Evolutionary conservation across 2,329 filamentous ascomycete species (phyloP).

Genomic region (Ceratocystis huliohia): DNA sequence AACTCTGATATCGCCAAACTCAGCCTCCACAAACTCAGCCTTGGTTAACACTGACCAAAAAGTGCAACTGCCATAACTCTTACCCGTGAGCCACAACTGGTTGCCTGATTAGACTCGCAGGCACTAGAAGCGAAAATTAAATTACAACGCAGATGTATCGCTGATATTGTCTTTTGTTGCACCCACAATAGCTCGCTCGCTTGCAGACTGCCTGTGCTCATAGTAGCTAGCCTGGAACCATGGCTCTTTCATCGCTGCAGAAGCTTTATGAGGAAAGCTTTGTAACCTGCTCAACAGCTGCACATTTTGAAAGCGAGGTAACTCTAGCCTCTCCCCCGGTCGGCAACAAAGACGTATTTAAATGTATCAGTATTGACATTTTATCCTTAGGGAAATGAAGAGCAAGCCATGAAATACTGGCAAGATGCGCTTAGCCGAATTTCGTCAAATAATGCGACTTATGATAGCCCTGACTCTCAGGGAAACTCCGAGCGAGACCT

Average conservation of each 20-base stretch:
- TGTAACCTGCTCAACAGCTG: conserved; percentile 83
- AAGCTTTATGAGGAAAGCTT: conserved; percentile 98
- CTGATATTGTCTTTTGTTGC: background rate
- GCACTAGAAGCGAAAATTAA: background rate
- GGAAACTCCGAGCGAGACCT: conserved; percentile 75
- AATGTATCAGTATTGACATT: background rate
- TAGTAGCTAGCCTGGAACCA: conserved; percentile 27
- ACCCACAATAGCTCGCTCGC: background rate
- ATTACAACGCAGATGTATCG: background rate
- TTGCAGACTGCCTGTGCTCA: background rate
- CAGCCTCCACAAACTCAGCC: background rate
- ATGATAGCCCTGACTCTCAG: conserved; percentile 54
- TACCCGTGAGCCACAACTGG: background rate
- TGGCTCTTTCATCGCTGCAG: conserved; percentile 59
- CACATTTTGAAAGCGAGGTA: conserved; percentile 92
- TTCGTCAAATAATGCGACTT: conserved; percentile 52
- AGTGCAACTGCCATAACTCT: background rate
- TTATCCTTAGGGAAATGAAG: conserved; percentile 62
- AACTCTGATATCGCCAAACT: background rate
- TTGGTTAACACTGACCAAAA: background rate
- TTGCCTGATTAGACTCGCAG: background rate
- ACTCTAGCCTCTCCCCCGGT: conserved; percentile 17
- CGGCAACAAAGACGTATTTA: background rate
- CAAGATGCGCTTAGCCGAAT: conserved; percentile 78
- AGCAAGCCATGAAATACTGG: conserved; percentile 85